phyloP scores from a whole-genome alignment of 768 basidiomycete genomes.

The Tulasnella sp. region DNA sequence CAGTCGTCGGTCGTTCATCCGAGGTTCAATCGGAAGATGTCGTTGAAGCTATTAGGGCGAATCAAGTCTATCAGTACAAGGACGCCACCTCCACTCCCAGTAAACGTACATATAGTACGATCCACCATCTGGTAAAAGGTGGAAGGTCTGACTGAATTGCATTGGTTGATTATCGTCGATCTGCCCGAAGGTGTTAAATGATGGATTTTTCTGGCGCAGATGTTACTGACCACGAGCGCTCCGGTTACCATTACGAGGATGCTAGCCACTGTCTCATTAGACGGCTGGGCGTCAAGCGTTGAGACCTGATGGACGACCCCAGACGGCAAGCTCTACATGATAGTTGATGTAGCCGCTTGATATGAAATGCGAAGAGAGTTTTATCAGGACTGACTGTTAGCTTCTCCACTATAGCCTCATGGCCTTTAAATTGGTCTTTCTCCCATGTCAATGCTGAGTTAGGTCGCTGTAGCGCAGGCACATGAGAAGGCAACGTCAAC shows the following conservation, averaged over 20 bases:
- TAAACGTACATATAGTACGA: slow-evolving; percentile 85
- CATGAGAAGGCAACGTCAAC: slow-evolving; percentile 15
- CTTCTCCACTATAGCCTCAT: slow-evolving; percentile 52
- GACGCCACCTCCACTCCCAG: not conserved
- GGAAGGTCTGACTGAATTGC: slow-evolving; percentile 88
- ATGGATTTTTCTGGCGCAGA: no score
- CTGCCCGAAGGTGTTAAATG: slow-evolving; percentile 31
- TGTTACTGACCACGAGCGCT: slow-evolving; percentile 48
- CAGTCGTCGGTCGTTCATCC: slow-evolving; percentile 21
- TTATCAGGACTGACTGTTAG: slow-evolving; percentile 42
- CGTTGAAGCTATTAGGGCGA: slow-evolving; percentile 51
- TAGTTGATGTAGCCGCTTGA: no score
- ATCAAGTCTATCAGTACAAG: slow-evolving; percentile 9
- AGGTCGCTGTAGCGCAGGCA: slow-evolving; percentile 51
- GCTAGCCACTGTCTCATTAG: slow-evolving; percentile 42
- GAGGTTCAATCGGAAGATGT: slow-evolving; percentile 86
- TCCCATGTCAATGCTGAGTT: slow-evolving; percentile 84
- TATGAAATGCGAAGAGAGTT: no score
- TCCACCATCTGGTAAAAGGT: slow-evolving; percentile 62
- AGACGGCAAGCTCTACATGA: slow-evolving; percentile 77
- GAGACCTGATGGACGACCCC: slow-evolving; percentile 68
- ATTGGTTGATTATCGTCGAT: slow-evolving; percentile 79
- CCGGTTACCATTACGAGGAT: slow-evolving; percentile 86
- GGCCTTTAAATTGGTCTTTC: slow-evolving; percentile 46
- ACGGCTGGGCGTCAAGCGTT: slow-evolving; percentile 84